These are phyloP conservation scores for Ottelia alismoides DNA, from an alignment of 106 monocot species.

Conservation along the genomic window DNA sequence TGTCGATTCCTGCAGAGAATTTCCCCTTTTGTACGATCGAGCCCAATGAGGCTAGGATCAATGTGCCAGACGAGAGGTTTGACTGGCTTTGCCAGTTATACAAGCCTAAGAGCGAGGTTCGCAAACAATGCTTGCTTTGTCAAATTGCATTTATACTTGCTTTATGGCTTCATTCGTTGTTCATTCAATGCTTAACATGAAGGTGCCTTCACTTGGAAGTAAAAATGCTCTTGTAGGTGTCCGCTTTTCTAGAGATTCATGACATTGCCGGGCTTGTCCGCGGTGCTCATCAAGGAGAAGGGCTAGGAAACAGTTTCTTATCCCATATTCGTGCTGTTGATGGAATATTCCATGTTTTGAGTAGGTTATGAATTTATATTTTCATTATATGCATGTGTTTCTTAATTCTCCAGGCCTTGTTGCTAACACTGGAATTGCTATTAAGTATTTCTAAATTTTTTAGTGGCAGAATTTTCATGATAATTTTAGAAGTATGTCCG, in stretches of 20 bases:
- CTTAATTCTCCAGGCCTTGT: too few relatives aligned
- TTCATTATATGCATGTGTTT: not conserved
- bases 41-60: conserved; percentile 81
- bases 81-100: conserved; percentile 86
- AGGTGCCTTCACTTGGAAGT: too few relatives aligned
- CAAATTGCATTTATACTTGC: too few relatives aligned
- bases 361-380: conserved; percentile 49
- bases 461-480: too few relatives aligned
- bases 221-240: conserved; percentile 76
- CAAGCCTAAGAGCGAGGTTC: conserved; percentile 99
- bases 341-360: conserved; percentile 98
- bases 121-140: too few relatives aligned
- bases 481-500: too few relatives aligned
- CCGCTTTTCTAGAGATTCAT: conserved; percentile 93
- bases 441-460: too few relatives aligned
- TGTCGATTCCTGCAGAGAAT: conserved; percentile 91
- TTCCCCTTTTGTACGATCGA: conserved; percentile 96
- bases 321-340: conserved; percentile 99
- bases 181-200: too few relatives aligned
- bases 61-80: conserved; percentile 80
- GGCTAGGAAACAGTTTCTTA: conserved; percentile 86
- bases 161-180: too few relatives aligned
- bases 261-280: conserved; percentile 96
- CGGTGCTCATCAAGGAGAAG: conserved; percentile 89
- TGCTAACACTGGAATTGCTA: too few relatives aligned